A percentile compares a stretch with the other conserved stretches of the same genome.
phyloP scores from a whole-genome alignment of 805 yeast species.

The Candida vartiovaarae region DNA sequence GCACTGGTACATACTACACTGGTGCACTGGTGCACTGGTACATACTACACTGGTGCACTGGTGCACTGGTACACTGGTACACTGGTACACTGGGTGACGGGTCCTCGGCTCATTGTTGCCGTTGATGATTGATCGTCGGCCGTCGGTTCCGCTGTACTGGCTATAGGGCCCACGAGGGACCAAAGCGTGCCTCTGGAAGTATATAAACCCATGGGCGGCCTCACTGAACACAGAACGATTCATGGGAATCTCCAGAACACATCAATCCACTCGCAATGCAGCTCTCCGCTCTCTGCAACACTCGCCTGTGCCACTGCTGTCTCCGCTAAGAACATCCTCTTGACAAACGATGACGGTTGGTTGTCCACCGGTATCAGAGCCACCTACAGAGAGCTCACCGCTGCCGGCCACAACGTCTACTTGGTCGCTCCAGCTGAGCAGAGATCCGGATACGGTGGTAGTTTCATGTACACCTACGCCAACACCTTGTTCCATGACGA shows the following conservation, averaged over 20 bases:
- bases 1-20: too few species aligned
- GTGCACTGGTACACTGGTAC: too few species aligned
- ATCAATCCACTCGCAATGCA: slow-evolving; percentile 6
- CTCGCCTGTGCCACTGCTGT: slow-evolving; percentile 9
- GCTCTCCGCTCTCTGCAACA: slow-evolving; percentile 4
- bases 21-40: too few species aligned
- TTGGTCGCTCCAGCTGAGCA: slow-evolving; percentile 47
- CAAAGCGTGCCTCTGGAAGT: not conserved
- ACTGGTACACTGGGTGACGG: too few species aligned
- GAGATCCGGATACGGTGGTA: slow-evolving; percentile 51
- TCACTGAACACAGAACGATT: too few species aligned
- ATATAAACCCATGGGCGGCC: not conserved
- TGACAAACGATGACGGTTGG: slow-evolving; percentile 55
- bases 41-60: too few species aligned
- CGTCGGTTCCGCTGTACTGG: too few species aligned
- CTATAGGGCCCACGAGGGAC: too few species aligned
- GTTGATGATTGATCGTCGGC: too few species aligned
- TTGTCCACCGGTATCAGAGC: slow-evolving; percentile 52
- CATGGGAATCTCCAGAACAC: too few species aligned
- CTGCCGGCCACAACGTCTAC: slow-evolving; percentile 43
- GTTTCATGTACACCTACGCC: slow-evolving; percentile 36
- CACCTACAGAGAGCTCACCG: slow-evolving; percentile 38
- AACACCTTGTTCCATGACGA: slow-evolving; percentile 36
- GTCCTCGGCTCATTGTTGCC: too few species aligned
- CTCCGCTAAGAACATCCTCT: slow-evolving; percentile 35